phyloP scores from a whole-genome alignment of 805 yeast species.

The Torulaspora quercuum region DNA sequence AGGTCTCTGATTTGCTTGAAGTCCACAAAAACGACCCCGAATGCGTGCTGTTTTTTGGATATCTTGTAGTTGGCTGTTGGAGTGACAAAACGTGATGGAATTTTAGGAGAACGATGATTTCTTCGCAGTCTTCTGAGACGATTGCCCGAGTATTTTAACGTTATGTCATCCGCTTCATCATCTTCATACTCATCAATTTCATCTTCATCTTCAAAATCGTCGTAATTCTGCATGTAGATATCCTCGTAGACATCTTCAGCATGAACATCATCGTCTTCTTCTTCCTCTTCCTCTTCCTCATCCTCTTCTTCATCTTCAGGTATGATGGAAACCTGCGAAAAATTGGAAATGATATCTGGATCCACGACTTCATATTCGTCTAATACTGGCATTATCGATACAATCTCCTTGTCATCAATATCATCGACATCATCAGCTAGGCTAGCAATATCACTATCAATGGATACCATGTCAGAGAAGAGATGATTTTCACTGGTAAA shows the following conservation, averaged over 20 bases:
- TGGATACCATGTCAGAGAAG: constrained; percentile 13
- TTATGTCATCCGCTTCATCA: constrained; percentile 13
- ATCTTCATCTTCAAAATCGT: constrained; percentile 15
- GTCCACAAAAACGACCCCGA: constrained; percentile 76
- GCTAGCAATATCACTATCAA: constrained; percentile 12
- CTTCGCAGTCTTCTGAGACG: constrained; percentile 11
- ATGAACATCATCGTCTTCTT: constrained; percentile 7
- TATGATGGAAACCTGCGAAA: constrained; percentile 7
- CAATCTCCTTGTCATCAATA: constrained; percentile 12
- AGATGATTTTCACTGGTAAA: constrained; percentile 15
- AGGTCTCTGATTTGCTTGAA: constrained; percentile 68
- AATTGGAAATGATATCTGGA: constrained; percentile 10
- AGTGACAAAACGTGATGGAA: constrained; percentile 6
- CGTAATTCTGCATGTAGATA: constrained; percentile 1
- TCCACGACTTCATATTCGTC: constrained; percentile 33
- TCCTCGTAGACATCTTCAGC: constrained; percentile 7
- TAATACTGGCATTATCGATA: constrained; percentile 28
- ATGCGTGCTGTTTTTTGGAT: constrained; percentile 32
- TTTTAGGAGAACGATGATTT: constrained; percentile 6
- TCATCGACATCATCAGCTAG: constrained; percentile 5
- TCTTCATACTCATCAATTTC: constrained; percentile 13
- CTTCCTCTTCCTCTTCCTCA: constrained; percentile 8
- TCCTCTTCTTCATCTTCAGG: constrained; percentile 10
- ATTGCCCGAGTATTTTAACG: constrained; percentile 8
- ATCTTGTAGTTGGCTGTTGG: constrained; percentile 25